Conservation (phyloP, 805 yeast genomes). For the Debaryomyces hansenii region DNA sequence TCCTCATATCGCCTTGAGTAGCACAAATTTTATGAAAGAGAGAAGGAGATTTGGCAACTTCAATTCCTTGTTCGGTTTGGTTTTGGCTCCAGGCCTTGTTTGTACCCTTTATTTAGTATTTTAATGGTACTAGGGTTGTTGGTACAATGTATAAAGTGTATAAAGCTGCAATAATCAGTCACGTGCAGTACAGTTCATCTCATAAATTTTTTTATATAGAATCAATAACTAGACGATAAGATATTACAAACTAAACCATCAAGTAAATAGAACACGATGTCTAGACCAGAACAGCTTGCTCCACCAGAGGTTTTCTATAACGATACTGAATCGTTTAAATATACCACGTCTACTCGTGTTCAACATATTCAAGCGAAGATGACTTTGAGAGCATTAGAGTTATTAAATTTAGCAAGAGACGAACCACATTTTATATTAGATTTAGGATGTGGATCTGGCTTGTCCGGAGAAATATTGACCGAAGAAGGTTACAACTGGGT, state of each 20-base stretch:
- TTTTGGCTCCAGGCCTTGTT: constrained; percentile 85
- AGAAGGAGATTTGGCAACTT: constrained; percentile 69
- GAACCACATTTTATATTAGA: constrained; percentile 73
- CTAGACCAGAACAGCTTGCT: constrained; percentile 94
- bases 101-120: constrained; percentile 82
- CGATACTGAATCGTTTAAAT: constrained; percentile 85
- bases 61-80: constrained; percentile 89
- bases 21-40: constrained; percentile 55
- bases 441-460: constrained; percentile 96
- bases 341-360: constrained; percentile 91
- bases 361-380: constrained; percentile 98
- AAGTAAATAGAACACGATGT: constrained; percentile 48
- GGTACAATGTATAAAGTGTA: too few relatives aligned
- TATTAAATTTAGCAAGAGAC: constrained; percentile 66
- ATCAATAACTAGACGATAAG: neutral
- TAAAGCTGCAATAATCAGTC: neutral
- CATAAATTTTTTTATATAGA: constrained; percentile 1
- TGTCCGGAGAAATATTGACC: constrained; percentile 88
- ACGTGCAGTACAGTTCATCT: neutral
- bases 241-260: neutral
- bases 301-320: constrained; percentile 96
- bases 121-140: constrained; percentile 23
- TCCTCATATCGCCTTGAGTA: constrained; percentile 69
- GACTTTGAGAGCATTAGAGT: constrained; percentile 91
- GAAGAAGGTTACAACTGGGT: constrained; percentile 95